phyloP scores from a whole-genome alignment of 2,329 filamentous ascomycete species.

The Fusarium chaquense region DNA sequence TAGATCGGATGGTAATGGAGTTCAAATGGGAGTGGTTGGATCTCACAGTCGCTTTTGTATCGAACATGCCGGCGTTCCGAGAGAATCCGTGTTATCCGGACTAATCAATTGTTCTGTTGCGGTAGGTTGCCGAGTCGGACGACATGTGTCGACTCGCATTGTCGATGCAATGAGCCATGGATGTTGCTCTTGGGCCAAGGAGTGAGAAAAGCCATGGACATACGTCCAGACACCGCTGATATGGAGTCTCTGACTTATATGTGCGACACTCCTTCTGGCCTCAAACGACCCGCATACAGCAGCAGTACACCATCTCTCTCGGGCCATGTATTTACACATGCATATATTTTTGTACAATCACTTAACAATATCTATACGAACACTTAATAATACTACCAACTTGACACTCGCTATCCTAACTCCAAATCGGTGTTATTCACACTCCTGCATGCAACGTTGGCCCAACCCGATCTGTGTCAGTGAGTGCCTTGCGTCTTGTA shows the following conservation, averaged over 20 bases:
- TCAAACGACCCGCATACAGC: slow-evolving; percentile 19
- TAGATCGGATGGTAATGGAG: slow-evolving; percentile 28
- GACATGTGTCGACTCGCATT: slow-evolving; percentile 5
- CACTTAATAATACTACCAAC: slow-evolving; percentile 36
- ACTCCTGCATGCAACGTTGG: background rate
- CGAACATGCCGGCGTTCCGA: slow-evolving; percentile 37
- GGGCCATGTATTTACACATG: slow-evolving; percentile 38
- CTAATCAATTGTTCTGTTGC: slow-evolving; percentile 26
- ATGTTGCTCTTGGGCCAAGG: background rate
- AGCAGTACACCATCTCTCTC: slow-evolving; percentile 32
- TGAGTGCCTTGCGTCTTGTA: background rate
- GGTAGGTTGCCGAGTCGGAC: slow-evolving; percentile 6
- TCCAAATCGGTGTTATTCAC: slow-evolving; percentile 9
- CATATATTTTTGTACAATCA: slow-evolving; percentile 40
- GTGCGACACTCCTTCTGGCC: slow-evolving; percentile 18
- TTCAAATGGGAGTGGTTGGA: slow-evolving; percentile 31
- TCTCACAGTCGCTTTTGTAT: slow-evolving; percentile 40
- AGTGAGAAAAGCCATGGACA: background rate
- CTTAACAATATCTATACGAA: slow-evolving; percentile 33
- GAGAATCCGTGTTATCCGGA: slow-evolving; percentile 21
- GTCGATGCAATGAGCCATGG: background rate
- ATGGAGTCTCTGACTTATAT: slow-evolving; percentile 24
- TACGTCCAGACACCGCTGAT: background rate
- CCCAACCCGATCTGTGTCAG: background rate
- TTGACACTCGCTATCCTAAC: slow-evolving; percentile 18